phyloP scores from a whole-genome alignment of 805 yeast genomes.

The Wickerhamomyces alni region DNA sequence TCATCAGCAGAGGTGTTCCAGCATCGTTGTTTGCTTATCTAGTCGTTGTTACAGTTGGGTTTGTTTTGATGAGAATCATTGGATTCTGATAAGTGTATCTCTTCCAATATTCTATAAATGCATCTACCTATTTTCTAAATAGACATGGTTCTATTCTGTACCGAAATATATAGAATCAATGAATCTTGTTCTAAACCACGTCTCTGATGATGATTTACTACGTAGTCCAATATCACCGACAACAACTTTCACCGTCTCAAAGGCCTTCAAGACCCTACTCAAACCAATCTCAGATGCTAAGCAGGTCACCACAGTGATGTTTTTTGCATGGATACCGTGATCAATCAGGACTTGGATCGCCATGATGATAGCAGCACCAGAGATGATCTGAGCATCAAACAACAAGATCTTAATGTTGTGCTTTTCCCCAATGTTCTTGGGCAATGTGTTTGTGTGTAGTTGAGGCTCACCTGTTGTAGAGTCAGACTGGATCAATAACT shows the following conservation, averaged over 20 bases:
- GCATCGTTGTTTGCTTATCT: constrained; percentile 70
- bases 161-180: constrained; percentile 80
- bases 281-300: constrained; percentile 77
- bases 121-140: too few relatives aligned
- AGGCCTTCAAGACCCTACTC: constrained; percentile 66
- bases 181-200: constrained; percentile 62
- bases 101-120: too few relatives aligned
- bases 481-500: constrained; percentile 82
- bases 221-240: constrained; percentile 59
- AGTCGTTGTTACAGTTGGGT: constrained; percentile 76
- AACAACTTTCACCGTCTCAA: constrained; percentile 53
- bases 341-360: constrained; percentile 84
- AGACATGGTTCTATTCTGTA: too few relatives aligned
- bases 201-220: constrained; percentile 40
- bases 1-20: constrained; percentile 89
- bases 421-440: constrained; percentile 28
- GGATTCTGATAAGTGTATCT: too few relatives aligned
- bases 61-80: constrained; percentile 54
- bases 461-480: constrained; percentile 91
- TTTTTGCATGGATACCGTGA: constrained; percentile 57
- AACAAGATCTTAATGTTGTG: constrained; percentile 45
- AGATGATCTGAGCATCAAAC: constrained; percentile 81
- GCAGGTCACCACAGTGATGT: constrained; percentile 66
- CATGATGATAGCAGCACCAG: constrained; percentile 95
- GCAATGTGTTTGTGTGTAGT: constrained; percentile 75